A percentile compares a stretch with the other conserved stretches of the same genome.
These are phyloP conservation scores for Escovopsis sp. DNA, from an alignment of 2,329 filamentous ascomycete genomes.

Conservation along the genomic window DNA sequence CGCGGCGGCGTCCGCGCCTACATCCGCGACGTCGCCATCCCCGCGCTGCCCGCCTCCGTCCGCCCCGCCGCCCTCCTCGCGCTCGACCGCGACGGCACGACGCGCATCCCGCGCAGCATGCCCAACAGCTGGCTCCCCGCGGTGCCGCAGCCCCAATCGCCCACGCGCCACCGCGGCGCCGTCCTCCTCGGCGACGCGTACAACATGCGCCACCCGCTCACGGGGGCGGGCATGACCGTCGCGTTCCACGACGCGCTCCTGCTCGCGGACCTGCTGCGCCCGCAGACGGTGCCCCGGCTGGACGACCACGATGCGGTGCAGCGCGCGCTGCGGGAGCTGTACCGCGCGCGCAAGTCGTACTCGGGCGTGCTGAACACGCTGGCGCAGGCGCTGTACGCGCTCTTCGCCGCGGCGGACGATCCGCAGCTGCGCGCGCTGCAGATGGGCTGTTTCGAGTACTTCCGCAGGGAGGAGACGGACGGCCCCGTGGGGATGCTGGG, in stretches of 20 bases:
- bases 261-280: conserved; percentile 58
- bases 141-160: conserved; percentile 37
- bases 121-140: conserved; percentile 90
- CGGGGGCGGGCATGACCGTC: conserved; percentile 95
- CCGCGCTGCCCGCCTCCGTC: conserved; percentile 55
- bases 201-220: conserved; percentile 99
- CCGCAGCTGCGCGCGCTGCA: conserved; percentile 65
- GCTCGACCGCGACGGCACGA: conserved; percentile 56
- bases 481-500: conserved; percentile 71
- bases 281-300: conserved; percentile 51
- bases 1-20: conserved; percentile 77
- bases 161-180: conserved; percentile 46
- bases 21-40: conserved; percentile 64
- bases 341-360: conserved; percentile 72
- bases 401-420: conserved; percentile 78
- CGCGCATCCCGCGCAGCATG: conserved; percentile 74
- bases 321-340: conserved; percentile 56
- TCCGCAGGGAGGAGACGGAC: conserved; percentile 58
- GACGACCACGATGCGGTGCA: conserved; percentile 51
- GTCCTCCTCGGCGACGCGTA: conserved; percentile 83
- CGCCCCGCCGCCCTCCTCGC: conserved; percentile 62
- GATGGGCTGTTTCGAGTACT: conserved; percentile 85
- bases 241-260: conserved; percentile 84
- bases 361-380: conserved; percentile 92
- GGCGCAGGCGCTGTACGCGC: conserved; percentile 80